Conservation (phyloP, 768 basidiomycete species). For the Boletus sensibilis region DNA sequence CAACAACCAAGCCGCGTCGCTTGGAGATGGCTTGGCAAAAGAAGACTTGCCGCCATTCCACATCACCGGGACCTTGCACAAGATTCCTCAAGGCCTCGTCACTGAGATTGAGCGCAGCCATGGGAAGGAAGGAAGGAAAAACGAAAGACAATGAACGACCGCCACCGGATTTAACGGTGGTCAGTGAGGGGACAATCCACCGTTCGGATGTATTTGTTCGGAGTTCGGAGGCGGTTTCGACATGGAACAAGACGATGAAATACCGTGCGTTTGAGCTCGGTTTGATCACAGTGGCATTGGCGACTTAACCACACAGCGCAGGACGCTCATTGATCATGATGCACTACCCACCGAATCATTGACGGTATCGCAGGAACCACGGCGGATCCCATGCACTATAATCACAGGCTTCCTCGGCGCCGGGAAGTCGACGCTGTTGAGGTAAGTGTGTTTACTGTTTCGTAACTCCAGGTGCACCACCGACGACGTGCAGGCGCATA, state of each 20-base stretch:
- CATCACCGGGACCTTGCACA: slow-evolving; percentile 76
- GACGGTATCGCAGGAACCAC: slow-evolving; percentile 11
- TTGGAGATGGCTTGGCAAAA: not conserved
- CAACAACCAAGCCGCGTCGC: not conserved
- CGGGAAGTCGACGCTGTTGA: slow-evolving; percentile 90
- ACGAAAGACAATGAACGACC: not conserved
- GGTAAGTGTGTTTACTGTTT: slow-evolving; percentile 38
- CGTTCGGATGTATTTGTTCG: slow-evolving; percentile 22
- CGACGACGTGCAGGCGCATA: slow-evolving; percentile 59
- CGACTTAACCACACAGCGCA: slow-evolving; percentile 12
- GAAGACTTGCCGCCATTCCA: slow-evolving; percentile 73
- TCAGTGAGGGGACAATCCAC: slow-evolving; percentile 8
- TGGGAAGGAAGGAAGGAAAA: slow-evolving; percentile 5
- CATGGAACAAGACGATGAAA: slow-evolving; percentile 58
- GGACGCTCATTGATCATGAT: slow-evolving; percentile 35
- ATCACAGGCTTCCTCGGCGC: slow-evolving; percentile 94
- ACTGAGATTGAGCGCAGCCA: slow-evolving; percentile 26
- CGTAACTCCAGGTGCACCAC: not conserved
- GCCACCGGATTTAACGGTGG: not conserved
- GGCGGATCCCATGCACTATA: slow-evolving; percentile 81
- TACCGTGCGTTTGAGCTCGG: slow-evolving; percentile 45
- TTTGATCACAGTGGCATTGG: slow-evolving; percentile 5
- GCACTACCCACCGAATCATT: not conserved
- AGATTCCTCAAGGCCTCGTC: slow-evolving; percentile 52
- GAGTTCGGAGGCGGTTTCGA: slow-evolving; percentile 26